A percentile compares a stretch with the other conserved stretches of the same genome.
Conservation (phyloP, 1,284 basidiomycete species). For the Taiwanofungus camphoratus region DNA sequence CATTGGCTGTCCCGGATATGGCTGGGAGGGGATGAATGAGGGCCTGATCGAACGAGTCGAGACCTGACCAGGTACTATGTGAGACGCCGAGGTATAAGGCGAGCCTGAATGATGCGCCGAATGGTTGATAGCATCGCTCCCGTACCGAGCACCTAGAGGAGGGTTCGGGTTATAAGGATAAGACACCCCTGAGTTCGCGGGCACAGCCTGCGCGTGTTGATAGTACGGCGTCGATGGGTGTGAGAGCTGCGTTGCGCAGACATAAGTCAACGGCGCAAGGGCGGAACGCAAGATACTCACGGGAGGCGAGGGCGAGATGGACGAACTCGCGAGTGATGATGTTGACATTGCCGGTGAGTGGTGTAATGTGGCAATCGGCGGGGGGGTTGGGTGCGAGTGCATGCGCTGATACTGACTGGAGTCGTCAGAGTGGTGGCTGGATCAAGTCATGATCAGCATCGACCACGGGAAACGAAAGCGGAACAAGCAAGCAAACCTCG, state of each 20-base stretch:
- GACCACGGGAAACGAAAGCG: background rate
- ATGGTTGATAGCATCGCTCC: conserved; percentile 13
- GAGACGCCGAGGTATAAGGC: conserved; percentile 21
- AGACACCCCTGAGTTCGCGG: conserved; percentile 26
- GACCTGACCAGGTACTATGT: conserved; percentile 20
- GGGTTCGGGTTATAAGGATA: conserved; percentile 29
- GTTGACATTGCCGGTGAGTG: conserved; percentile 60
- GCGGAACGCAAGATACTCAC: conserved; percentile 24
- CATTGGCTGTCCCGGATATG: conserved; percentile 31
- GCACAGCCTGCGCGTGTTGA: conserved; percentile 25
- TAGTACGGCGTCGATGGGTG: conserved; percentile 33
- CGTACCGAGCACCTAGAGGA: conserved; percentile 27
- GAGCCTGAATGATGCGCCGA: conserved; percentile 10
- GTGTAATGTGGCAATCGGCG: conserved; percentile 49
- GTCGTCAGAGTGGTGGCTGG: conserved; percentile 37
- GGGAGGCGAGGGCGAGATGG: conserved; percentile 46
- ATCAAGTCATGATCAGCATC: too few species aligned
- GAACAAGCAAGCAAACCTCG: background rate
- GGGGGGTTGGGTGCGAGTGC: conserved; percentile 44
- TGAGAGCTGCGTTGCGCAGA: conserved; percentile 18
- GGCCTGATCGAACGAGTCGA: conserved; percentile 24
- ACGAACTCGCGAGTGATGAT: conserved; percentile 50
- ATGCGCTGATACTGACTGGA: conserved; percentile 32
- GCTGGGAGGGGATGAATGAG: conserved; percentile 25
- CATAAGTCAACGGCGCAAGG: conserved; percentile 27